Evolutionary conservation across 1,284 basidiomycete genomes (phyloP).

Genomic region (Crucibulum parvulum): DNA sequence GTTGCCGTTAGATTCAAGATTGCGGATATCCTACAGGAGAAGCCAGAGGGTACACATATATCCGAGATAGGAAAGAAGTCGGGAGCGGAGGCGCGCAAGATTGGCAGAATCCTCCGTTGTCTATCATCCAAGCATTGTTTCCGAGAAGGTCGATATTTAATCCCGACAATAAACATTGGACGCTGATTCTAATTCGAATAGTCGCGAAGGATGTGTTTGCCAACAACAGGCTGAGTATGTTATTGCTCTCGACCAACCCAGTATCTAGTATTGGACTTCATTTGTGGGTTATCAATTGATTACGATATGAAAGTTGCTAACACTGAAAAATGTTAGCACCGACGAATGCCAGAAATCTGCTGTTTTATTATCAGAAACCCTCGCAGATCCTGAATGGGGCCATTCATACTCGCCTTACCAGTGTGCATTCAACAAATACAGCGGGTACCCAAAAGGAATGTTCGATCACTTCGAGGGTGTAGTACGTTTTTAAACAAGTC

Average conservation of each 20-base stretch:
- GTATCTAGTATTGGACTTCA: constrained; percentile 24
- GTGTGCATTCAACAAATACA: constrained; percentile 22
- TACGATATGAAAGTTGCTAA: background rate
- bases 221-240: constrained; percentile 39
- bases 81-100: constrained; percentile 27
- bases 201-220: constrained; percentile 33
- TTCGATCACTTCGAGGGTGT: constrained; percentile 18
- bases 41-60: constrained; percentile 30
- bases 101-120: constrained; percentile 31
- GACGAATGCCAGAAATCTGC: constrained; percentile 21
- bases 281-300: constrained; percentile 5
- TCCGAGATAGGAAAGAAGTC: constrained; percentile 23
- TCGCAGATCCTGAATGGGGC: constrained; percentile 27
- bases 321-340: constrained; percentile 5
- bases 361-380: constrained; percentile 19
- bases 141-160: constrained; percentile 33
- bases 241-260: constrained; percentile 25
- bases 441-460: constrained; percentile 9
- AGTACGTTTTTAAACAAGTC: background rate
- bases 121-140: constrained; percentile 45
- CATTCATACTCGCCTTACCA: constrained; percentile 18
- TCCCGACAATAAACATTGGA: background rate
- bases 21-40: constrained; percentile 24
- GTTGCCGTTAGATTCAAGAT: constrained; percentile 7
- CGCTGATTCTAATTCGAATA: background rate